Percentiles rank a stretch among this genome's conserved stretches.
Evolutionary conservation across 805 yeast species (phyloP).

Genomic region (Sungouiella thailandica): DNA sequence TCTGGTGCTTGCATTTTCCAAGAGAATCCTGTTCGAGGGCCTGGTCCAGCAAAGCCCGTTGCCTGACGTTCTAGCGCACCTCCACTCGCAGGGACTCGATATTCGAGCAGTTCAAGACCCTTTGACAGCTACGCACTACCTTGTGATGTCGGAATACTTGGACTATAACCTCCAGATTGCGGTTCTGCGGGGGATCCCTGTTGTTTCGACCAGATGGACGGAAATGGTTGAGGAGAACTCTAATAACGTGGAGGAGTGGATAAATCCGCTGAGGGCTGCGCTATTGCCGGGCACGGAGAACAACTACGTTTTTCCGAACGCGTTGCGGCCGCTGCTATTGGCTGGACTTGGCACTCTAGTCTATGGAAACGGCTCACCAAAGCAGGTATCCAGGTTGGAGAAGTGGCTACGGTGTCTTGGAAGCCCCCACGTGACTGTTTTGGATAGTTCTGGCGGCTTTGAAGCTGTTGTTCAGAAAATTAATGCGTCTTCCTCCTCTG

Average conservation of each 20-base stretch:
- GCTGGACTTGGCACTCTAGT: conserved; percentile 6
- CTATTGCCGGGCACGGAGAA: conserved; percentile 13
- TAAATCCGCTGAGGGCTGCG: conserved; percentile 10
- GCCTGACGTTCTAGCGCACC: conserved; percentile 4
- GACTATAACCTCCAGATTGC: conserved; percentile 18
- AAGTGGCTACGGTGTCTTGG: conserved; percentile 16
- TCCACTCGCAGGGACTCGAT: conserved; percentile 14
- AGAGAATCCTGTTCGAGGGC: conserved; percentile 9
- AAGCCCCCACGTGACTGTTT: too few relatives aligned
- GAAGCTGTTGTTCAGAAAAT: too few relatives aligned
- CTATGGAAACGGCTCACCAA: conserved; percentile 3
- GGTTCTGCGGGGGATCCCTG: conserved; percentile 25
- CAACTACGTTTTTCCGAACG: conserved; percentile 11
- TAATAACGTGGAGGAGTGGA: conserved; percentile 18
- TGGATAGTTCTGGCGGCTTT: too few relatives aligned
- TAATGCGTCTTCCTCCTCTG: too few relatives aligned
- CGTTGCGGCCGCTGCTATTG: conserved; percentile 13
- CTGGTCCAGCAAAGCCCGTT: conserved; percentile 11
- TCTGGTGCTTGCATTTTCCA: conserved; percentile 11
- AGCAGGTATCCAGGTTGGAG: conserved; percentile 4
- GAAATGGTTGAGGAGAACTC: conserved; percentile 9
- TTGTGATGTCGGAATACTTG: conserved; percentile 10
- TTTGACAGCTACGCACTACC: conserved; percentile 20
- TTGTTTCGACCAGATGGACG: conserved; percentile 23
- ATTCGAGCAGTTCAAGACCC: conserved; percentile 16